Evolutionary conservation across 2,329 filamentous ascomycete genomes (phyloP).

Genomic region (Myriangium duriaei): DNA sequence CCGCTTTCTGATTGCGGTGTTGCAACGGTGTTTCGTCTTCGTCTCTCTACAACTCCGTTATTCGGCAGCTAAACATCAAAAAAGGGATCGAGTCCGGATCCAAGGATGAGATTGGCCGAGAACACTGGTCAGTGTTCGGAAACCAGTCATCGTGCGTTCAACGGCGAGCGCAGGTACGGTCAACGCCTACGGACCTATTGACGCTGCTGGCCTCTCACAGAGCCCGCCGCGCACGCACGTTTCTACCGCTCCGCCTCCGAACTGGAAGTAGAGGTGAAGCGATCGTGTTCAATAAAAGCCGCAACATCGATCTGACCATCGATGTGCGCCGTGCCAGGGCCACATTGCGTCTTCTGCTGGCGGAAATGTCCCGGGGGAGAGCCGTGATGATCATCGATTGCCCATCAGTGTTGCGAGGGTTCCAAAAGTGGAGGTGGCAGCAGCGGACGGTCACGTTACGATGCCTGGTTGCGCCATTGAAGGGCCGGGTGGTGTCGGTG

Average conservation of each 20-base stretch:
- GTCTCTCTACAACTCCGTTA: conserved; percentile 1
- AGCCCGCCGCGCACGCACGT: too few species aligned
- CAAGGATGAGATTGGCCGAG: neutral
- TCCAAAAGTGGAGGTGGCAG: conserved; percentile 6
- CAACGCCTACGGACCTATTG: neutral
- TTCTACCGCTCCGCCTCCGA: too few species aligned
- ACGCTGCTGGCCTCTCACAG: neutral
- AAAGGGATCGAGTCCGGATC: conserved; percentile 5
- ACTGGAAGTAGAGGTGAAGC: neutral
- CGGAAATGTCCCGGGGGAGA: neutral
- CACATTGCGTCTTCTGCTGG: neutral
- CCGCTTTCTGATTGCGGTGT: neutral
- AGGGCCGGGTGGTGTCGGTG: conserved; percentile 8
- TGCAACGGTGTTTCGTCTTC: neutral
- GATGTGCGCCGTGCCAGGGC: neutral
- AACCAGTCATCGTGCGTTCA: conserved; percentile 1
- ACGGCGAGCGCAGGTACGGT: conserved; percentile 10
- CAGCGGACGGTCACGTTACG: too few species aligned
- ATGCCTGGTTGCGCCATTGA: conserved; percentile 9
- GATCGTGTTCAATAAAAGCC: neutral
- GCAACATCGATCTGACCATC: neutral
- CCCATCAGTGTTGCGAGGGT: conserved; percentile 5
- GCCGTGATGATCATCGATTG: conserved; percentile 4
- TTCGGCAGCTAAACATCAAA: conserved; percentile 7
- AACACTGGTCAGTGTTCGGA: neutral